phyloP scores from a whole-genome alignment of 352 stramenopile species.

The Phytopythium chamaehyphon region DNA sequence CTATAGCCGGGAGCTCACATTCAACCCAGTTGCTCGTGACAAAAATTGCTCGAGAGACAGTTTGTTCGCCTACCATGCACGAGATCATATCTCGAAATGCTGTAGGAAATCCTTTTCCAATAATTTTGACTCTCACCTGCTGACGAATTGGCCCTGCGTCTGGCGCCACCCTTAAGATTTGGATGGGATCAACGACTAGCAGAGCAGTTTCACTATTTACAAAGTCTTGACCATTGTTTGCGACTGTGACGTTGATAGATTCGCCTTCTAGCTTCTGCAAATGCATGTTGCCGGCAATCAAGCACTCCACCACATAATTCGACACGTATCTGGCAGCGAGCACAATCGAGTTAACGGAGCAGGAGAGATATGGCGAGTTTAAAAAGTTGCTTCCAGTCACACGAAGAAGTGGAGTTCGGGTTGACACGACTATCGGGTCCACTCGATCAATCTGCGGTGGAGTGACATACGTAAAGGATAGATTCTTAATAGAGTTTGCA shows the following conservation, averaged over 20 bases:
- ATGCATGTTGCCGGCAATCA: slow-evolving; percentile 2
- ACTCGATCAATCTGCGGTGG: neutral
- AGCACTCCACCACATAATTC: slow-evolving; percentile 21
- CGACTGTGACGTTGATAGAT: slow-evolving; percentile 69
- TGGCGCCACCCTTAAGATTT: slow-evolving; percentile 16
- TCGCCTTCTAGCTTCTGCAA: too few relatives aligned
- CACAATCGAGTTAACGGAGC: slow-evolving; percentile 16
- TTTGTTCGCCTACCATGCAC: slow-evolving; percentile 34
- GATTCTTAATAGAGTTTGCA: neutral
- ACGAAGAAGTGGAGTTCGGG: slow-evolving; percentile 7
- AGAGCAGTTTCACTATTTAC: slow-evolving; percentile 79
- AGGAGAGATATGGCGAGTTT: slow-evolving; percentile 33
- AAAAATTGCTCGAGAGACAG: slow-evolving; percentile 16
- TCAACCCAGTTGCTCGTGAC: slow-evolving; percentile 25
- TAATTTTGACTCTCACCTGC: slow-evolving; percentile 18
- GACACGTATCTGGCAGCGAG: slow-evolving; percentile 27
- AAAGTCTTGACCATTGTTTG: slow-evolving; percentile 92
- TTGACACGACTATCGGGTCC: slow-evolving; percentile 11
- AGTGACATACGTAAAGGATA: neutral
- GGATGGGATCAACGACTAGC: slow-evolving; percentile 26
- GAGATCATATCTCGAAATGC: slow-evolving; percentile 20
- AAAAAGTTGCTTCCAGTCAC: slow-evolving; percentile 32
- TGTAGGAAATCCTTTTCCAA: slow-evolving; percentile 14
- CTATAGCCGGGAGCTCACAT: slow-evolving; percentile 24
- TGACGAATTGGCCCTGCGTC: slow-evolving; percentile 13